A percentile compares a stretch with the other conserved stretches of the same genome.
Conservation (phyloP, 179 eudicot genomes). For the Camellia oleifera region DNA sequence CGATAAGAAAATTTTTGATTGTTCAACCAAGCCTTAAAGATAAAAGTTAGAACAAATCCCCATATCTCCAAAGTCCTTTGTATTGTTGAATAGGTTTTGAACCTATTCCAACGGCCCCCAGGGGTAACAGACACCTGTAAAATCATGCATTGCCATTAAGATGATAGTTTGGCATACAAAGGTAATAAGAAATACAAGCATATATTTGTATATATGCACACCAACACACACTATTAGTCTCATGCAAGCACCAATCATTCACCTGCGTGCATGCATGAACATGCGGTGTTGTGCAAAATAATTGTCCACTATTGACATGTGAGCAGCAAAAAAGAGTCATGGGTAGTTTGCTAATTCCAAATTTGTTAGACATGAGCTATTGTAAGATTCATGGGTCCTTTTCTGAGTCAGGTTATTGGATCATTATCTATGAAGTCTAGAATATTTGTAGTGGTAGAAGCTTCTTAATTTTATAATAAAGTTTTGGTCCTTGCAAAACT, state of each 20-base stretch:
- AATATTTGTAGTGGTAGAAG: too few relatives aligned
- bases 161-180: background rate
- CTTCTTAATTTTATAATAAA: too few relatives aligned
- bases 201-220: background rate
- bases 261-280: background rate
- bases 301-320: background rate
- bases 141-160: background rate
- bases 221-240: background rate
- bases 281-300: background rate
- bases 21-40: constrained; percentile 74
- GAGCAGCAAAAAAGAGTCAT: constrained; percentile 7
- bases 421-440: too few relatives aligned
- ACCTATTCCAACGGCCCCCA: constrained; percentile 97
- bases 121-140: constrained; percentile 93
- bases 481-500: too few relatives aligned
- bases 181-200: background rate
- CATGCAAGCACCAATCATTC: background rate
- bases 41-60: constrained; percentile 85
- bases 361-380: too few relatives aligned
- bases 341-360: too few relatives aligned
- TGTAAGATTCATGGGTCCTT: too few relatives aligned
- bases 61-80: constrained; percentile 96
- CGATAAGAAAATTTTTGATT: constrained; percentile 85
- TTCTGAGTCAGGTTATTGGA: too few relatives aligned
- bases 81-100: constrained; percentile 93